These are phyloP conservation scores for Pulveroboletus frians DNA, from an alignment of 768 basidiomycete species.

Conservation along the genomic window DNA sequence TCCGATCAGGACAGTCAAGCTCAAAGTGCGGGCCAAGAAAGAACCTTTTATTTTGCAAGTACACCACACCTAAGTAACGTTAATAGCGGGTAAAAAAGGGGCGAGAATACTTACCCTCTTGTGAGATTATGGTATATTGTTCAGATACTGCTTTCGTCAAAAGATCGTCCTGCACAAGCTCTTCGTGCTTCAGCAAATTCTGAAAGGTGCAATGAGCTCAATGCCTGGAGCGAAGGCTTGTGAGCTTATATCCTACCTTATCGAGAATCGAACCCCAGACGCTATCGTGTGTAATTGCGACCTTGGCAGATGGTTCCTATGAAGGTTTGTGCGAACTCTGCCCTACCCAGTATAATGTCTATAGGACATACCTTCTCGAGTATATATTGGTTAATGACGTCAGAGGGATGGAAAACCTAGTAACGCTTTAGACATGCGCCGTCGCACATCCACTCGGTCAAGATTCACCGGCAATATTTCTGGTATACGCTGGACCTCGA, in stretches of 20 bases:
- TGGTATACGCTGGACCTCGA: constrained; percentile 15
- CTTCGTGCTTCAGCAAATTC: constrained; percentile 9
- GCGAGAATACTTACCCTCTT: constrained; percentile 9
- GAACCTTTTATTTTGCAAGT: constrained; percentile 14
- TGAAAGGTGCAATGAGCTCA: not conserved
- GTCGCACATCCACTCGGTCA: not conserved
- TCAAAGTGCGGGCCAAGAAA: not conserved
- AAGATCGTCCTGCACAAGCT: constrained; percentile 8
- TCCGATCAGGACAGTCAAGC: not conserved
- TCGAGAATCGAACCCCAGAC: constrained; percentile 20
- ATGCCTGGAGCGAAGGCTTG: not conserved
- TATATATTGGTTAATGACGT: constrained; percentile 24
- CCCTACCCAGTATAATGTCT: not conserved
- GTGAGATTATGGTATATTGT: constrained; percentile 3
- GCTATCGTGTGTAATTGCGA: constrained; percentile 23
- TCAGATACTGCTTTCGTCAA: constrained; percentile 12
- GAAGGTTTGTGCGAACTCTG: not conserved
- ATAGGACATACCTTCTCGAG: constrained; percentile 12
- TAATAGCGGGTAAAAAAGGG: not conserved
- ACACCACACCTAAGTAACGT: constrained; percentile 17
- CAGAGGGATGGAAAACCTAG: constrained; percentile 24
- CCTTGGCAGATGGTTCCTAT: constrained; percentile 20
- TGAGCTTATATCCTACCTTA: constrained; percentile 3
- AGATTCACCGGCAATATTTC: constrained; percentile 15
- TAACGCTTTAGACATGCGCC: not conserved